Evolutionary conservation across 1,284 basidiomycete genomes (phyloP), one percentile per base, ranked within the genome.

Genomic region (Kwoniella shivajii): DNA sequence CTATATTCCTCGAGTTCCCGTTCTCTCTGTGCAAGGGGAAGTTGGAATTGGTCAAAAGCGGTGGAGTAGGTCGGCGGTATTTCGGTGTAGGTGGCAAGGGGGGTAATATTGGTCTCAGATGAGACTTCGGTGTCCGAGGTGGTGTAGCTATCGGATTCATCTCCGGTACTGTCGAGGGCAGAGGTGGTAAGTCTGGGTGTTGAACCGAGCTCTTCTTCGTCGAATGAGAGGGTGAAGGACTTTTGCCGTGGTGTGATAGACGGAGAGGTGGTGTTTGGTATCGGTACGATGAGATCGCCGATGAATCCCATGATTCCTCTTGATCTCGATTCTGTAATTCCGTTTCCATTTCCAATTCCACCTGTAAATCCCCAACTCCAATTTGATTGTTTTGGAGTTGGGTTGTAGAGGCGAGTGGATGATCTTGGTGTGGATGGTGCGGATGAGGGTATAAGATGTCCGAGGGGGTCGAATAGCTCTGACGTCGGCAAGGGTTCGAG

Each of bases 401-500:
- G 11, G 10, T 7, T 34, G 16, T 33, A 24, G 24, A 29, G 14
- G 22, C 39, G 20, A 47, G 24, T n/a, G 24, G 56, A 33, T 16
- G 43, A 10, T 42, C 29, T 33, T 50, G 55, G 26, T 38, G 44
- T 37, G 20, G 22, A 29, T 30, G 54, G 1, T 38, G 46, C 9
- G 29, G 48, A 42, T 45, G 54, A 29, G 55, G 46, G 42, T 52
- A 56, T 37, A 52, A 63, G 51, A 45, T 63, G 57, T 51, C 56
- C 61, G 56, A 63, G 61, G 43, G 61, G 61, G 48, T 63, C 61
- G 48, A 60, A 45, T 52, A 63, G 34, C 41, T 59, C 55, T 49
- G 61, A 51, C 37, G 57, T 60, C 11, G 61, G 61, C 41, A 63
- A 51, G 50, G 61, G 57, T 36, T 63, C 61, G 43, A 63, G 61